Base-by-base conservation (phyloP, 2,329 filamentous ascomycete genomes). In the Colletotrichum nymphaeae region DNA sequence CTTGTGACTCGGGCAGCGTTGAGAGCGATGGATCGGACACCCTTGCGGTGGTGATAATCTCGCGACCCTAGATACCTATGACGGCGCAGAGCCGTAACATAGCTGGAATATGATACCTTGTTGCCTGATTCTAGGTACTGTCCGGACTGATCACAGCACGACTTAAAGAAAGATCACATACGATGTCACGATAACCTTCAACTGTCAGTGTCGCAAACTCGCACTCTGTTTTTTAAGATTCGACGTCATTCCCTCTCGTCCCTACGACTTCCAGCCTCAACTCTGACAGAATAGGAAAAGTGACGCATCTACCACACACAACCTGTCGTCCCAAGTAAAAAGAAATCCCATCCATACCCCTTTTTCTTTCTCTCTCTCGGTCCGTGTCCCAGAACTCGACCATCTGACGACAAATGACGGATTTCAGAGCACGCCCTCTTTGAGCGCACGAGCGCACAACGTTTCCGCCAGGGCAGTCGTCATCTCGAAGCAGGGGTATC, bases 371-470 rank as follows among this genome's bases (percentile, higher is more conserved):
- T n/a, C n/a, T 24, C 49, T 53, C 52, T 66, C 60, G 62, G 66
- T 46, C 67, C 71, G 56, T 66, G 60, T 70, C 60, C 60, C 35
- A 30, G 56, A 70, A 24, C 19, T 28, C 55, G 14, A 35, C 32
- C 24, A 28, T 73, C 55, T 69, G 60, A 73, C 66, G 56, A 66
- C 62, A 14, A 26, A 70, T 73, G 66, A 73, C 32, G 53, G 46
- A n/a, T n/a, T 53, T 55, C 28, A 37, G 28, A 24, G 42, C 59
- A 69, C 53, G 52, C 66, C 59, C 53, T 42, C 8, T 16, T 30
- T 16, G 28, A 11, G 46, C 49, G 16, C 30, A 58, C 32, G 22
- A 19, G 7, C 42, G 19, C 59, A 49, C 59, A 49, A 56, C 30
- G 32, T 12, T 30, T 22, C 42, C 46, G 53, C n/a, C 3, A 19